Base-by-base conservation (phyloP, 148 eudicot species). In the Amaranthus palmeri region DNA sequence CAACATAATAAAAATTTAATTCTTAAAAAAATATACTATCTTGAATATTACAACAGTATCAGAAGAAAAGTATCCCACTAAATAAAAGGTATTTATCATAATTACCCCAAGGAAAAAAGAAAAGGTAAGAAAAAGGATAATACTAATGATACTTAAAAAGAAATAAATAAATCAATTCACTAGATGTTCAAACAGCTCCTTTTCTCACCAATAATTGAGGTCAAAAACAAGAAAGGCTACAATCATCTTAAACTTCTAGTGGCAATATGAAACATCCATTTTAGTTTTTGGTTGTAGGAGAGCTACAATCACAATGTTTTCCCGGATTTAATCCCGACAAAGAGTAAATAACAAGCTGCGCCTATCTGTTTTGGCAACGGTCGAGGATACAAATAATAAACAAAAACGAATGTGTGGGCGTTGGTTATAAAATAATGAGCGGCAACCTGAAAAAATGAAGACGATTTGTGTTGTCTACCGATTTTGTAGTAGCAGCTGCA, bases 151-250 rank as follows among this genome's bases (percentile, higher is more conserved):
- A 25, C 36, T 76, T 72, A 3, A 17, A 54, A 71, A 72, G 80
- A 79, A 76, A 79, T 60, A 59, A 82, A 82, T 79, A 77, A 83
- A 83, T 77, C 81, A 83, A 79, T 83, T 78, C 79, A 80, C 85
- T 83, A 79, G 51, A 73, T 51, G 71, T 70, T 74, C 36, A 25
- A 68, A 72, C 75, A 69, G 74, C 71, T 65, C 78, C 85, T 72
- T 25, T 73, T 68, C 72, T 63, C 73, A 73, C 69, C 49, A 66
- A 79, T 71, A 78, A 25, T 25, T 25, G 36, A 25, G 36, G 36
- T 64, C 60, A 51, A 51, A 67, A 43, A 73, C 42, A 11, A 58
- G 54, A 54, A 73, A 72, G 54, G 40, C 74, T 79, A 72, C 82
- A 79, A 79, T 76, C 76, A 80, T 67, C 85, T 72, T 73, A 68